These are phyloP conservation scores for Blastobotrys raffinosifermentans DNA, from an alignment of 1,139 yeast genomes.

Conservation along the genomic window DNA sequence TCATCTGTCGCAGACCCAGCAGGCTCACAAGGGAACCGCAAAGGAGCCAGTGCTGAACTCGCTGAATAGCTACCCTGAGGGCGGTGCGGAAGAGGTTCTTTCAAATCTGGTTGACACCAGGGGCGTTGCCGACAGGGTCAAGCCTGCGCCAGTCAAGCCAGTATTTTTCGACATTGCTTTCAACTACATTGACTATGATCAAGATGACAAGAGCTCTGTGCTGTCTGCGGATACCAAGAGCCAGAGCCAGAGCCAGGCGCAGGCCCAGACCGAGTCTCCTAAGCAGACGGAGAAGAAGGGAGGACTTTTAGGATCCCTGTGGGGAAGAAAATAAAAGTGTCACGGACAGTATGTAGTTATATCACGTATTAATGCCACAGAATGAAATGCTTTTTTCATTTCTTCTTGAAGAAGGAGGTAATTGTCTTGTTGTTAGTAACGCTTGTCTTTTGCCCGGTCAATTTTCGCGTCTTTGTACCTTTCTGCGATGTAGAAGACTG, in stretches of 20 bases:
- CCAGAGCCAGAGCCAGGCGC: neutral
- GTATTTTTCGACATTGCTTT: conserved; percentile 85
- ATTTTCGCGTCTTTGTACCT: conserved; percentile 6
- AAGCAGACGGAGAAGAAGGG: conserved; percentile 8
- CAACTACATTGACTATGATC: conserved; percentile 60
- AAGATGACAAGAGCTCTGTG: conserved; percentile 10
- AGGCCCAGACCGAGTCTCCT: conserved; percentile 4
- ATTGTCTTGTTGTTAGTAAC: conserved; percentile 20
- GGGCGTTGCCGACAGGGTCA: conserved; percentile 36
- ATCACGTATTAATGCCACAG: neutral
- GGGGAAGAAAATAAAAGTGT: neutral
- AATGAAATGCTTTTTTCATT: conserved; percentile 5
- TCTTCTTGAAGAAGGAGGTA: conserved; percentile 23
- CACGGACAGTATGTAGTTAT: too few species aligned
- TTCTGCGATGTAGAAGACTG: conserved; percentile 3
- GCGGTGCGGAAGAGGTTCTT: conserved; percentile 35
- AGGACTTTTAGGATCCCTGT: conserved; percentile 14
- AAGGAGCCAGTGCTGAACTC: conserved; percentile 42
- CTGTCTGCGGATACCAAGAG: too few species aligned
- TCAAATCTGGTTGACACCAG: conserved; percentile 41
- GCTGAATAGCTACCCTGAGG: conserved; percentile 39
- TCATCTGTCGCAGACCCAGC: conserved; percentile 33
- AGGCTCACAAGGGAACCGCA: conserved; percentile 10
- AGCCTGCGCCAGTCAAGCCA: conserved; percentile 72
- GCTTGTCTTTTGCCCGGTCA: conserved; percentile 13